These are phyloP conservation scores for Mayamaea pseudoterrestris DNA, from an alignment of 108 stramenopile species.

Conservation along the genomic window DNA sequence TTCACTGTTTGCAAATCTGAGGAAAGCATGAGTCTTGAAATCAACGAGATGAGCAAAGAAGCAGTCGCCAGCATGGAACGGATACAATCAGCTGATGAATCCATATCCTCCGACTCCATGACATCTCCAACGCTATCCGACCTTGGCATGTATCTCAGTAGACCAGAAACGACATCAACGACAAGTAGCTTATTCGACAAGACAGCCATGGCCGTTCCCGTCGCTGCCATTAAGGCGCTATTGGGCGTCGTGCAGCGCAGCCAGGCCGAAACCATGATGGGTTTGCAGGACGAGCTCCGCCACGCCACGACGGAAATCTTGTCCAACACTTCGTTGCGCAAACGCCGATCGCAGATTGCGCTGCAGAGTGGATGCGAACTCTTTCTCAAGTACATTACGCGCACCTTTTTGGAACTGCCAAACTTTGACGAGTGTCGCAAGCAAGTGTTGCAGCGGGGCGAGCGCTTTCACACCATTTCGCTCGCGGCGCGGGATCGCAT, in stretches of 20 bases:
- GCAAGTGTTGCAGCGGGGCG: constrained; percentile 78
- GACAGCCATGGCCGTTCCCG: constrained; percentile 66
- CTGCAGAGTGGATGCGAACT: constrained; percentile 64
- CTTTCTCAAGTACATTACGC: constrained; percentile 82
- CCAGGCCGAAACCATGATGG: constrained; percentile 80
- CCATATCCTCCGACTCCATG: too few relatives aligned
- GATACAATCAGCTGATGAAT: too few relatives aligned
- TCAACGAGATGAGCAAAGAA: too few relatives aligned
- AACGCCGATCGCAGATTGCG: constrained; percentile 31
- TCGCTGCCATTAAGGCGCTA: constrained; percentile 78
- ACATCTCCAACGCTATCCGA: too few relatives aligned
- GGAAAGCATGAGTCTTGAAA: too few relatives aligned
- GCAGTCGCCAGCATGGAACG: too few relatives aligned
- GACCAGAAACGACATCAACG: too few relatives aligned
- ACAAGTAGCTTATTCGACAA: constrained; percentile 24
- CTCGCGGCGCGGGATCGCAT: constrained; percentile 82
- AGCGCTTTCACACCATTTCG: constrained; percentile 78
- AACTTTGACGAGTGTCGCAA: constrained; percentile 70
- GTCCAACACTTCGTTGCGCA: constrained; percentile 30
- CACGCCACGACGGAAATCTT: constrained; percentile 54
- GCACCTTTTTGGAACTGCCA: constrained; percentile 66
- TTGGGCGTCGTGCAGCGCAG: constrained; percentile 74
- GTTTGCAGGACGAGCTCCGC: constrained; percentile 66
- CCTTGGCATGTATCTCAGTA: too few relatives aligned
- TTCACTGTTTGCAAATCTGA: too few relatives aligned